Evolutionary conservation across 2,329 filamentous ascomycete species (phyloP).

Genomic region (Thelonectria discophora): DNA sequence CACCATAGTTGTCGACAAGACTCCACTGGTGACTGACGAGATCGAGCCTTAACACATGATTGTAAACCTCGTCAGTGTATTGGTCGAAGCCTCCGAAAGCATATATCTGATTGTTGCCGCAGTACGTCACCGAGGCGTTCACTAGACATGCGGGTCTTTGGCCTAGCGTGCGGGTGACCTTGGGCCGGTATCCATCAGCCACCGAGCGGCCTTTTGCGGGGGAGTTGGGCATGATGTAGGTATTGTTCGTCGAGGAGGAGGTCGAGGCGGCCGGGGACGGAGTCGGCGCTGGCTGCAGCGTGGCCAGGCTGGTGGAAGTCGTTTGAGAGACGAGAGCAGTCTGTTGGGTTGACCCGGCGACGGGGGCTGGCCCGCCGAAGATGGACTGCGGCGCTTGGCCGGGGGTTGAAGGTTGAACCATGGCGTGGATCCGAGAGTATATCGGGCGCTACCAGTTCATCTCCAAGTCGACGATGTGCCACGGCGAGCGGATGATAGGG

Average conservation of each 20-base stretch:
- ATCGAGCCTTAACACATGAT: conserved; percentile 92
- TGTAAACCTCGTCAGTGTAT: conserved; percentile 98
- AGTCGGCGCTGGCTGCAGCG: conserved; percentile 38
- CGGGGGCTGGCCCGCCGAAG: conserved; percentile 55
- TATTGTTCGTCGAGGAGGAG: conserved; percentile 69
- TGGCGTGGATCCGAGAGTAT: conserved; percentile 42
- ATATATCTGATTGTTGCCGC: conserved; percentile 96
- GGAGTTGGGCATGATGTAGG: conserved; percentile 91
- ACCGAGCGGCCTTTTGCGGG: conserved; percentile 73
- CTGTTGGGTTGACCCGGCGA: conserved; percentile 39
- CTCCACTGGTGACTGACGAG: conserved; percentile 91
- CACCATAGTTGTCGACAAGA: conserved; percentile 96
- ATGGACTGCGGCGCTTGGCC: conserved; percentile 54
- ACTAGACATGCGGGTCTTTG: conserved; percentile 92
- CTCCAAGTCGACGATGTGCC: conserved; percentile 19
- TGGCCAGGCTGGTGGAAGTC: conserved; percentile 39
- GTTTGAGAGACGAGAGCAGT: conserved; percentile 37
- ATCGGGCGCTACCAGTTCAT: conserved; percentile 35
- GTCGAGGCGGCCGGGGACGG: conserved; percentile 40
- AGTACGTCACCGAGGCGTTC: conserved; percentile 99
- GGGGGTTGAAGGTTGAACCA: conserved; percentile 58
- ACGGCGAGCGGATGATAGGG: background rate
- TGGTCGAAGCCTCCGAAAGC: conserved; percentile 99
- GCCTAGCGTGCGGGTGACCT: conserved; percentile 79
- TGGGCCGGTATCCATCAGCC: conserved; percentile 82